These are phyloP conservation scores for Hypericum perforatum DNA, from an alignment of 345 rosid species.

Conservation along the genomic window DNA sequence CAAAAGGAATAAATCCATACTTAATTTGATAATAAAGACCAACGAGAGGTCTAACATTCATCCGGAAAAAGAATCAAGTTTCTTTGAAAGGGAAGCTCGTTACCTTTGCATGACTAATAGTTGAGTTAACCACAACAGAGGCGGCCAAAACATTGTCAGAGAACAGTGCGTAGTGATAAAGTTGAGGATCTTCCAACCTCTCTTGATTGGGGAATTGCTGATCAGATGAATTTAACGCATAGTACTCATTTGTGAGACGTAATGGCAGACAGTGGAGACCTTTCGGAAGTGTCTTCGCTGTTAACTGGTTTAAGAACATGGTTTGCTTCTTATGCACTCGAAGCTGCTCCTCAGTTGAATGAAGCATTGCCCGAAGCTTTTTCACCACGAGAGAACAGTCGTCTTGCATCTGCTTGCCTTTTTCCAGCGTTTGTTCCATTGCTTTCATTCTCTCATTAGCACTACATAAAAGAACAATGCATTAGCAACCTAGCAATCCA, in stretches of 20 bases:
- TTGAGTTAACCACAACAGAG: conserved; percentile 89
- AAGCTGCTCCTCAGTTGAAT: conserved; percentile 89
- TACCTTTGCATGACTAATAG: conserved; percentile 79
- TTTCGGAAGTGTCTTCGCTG: conserved; percentile 93
- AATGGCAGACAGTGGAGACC: conserved; percentile 98
- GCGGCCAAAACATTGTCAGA: conserved; percentile 91
- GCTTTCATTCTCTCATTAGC: conserved; percentile 61
- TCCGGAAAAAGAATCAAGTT: neutral
- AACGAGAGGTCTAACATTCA: neutral
- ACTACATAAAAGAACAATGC: conserved; percentile 27
- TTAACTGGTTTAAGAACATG: conserved; percentile 85
- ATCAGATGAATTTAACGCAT: conserved; percentile 49
- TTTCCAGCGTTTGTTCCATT: conserved; percentile 79
- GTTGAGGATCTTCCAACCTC: conserved; percentile 56
- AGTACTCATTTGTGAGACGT: conserved; percentile 79
- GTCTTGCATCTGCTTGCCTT: conserved; percentile 81
- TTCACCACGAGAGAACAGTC: conserved; percentile 76
- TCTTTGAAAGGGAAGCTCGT: neutral
- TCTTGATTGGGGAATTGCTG: conserved; percentile 62
- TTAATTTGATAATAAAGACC: conserved; percentile 12
- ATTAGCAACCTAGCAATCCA: conserved; percentile 6
- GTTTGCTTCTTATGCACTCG: conserved; percentile 90
- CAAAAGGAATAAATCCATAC: conserved; percentile 18
- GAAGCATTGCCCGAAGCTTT: conserved; percentile 97
- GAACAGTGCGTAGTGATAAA: conserved; percentile 86